Conservation (phyloP, 208 protist species). For the Leishmania amazonensis region DNA sequence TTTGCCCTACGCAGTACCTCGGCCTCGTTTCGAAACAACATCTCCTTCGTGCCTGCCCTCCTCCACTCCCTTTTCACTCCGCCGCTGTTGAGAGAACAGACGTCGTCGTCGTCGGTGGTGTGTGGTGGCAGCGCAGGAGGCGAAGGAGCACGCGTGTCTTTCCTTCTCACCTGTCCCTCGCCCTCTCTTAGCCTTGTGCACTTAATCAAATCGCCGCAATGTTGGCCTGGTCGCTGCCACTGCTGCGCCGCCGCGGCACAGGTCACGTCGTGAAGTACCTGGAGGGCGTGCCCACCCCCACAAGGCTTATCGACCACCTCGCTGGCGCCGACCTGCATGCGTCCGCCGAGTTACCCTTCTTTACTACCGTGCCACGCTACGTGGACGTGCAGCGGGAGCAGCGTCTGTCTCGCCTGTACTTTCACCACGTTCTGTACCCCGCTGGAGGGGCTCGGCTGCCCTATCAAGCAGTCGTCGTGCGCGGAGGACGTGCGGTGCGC, state of each 20-base stretch:
- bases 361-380: slow-evolving; percentile 69
- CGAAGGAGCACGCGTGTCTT: neutral
- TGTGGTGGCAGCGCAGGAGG: neutral
- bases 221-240: slow-evolving; percentile 8
- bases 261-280: slow-evolving; percentile 76
- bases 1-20: neutral
- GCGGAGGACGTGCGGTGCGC: slow-evolving; percentile 55
- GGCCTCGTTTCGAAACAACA: neutral
- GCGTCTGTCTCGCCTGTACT: slow-evolving; percentile 74
- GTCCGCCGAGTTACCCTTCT: slow-evolving; percentile 42
- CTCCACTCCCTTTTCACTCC: neutral
- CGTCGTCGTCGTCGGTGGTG: neutral
- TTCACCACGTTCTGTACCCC: slow-evolving; percentile 83
- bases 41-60: neutral
- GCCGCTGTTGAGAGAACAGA: neutral
- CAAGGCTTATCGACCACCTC: slow-evolving; percentile 72
- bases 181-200: neutral
- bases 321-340: slow-evolving; percentile 69
- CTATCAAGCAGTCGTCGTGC: slow-evolving; percentile 74
- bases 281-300: slow-evolving; percentile 63
- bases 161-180: neutral
- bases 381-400: slow-evolving; percentile 55
- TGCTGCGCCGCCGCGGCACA: slow-evolving; percentile 31
- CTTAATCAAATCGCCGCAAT: slow-evolving; percentile 10
- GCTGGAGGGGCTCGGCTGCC: slow-evolving; percentile 64